Conservation (phyloP, 2,329 filamentous ascomycete genomes). For the Myriangium duriaei region DNA sequence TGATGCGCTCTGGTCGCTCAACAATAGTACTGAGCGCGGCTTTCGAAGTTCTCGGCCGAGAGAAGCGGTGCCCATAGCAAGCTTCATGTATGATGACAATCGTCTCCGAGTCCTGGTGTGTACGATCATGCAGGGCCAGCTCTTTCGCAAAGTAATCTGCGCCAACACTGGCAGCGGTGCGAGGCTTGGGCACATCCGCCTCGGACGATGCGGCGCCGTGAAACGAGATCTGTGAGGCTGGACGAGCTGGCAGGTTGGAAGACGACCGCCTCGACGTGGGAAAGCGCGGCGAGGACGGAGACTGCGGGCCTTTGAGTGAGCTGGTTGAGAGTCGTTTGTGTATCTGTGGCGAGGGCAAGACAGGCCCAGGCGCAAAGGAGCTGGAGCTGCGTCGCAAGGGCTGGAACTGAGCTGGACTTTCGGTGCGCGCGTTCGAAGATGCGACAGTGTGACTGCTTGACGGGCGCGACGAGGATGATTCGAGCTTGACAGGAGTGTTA, state of each 20-base stretch:
- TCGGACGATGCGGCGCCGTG: constrained; percentile 1
- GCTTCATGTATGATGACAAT: constrained; percentile 83
- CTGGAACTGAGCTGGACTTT: constrained; percentile 1
- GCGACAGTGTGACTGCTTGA: constrained; percentile 3
- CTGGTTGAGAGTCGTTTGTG: constrained; percentile 2
- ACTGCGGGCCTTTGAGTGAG: constrained; percentile 4
- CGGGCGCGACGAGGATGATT: constrained; percentile 1
- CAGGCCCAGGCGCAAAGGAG: constrained; percentile 1
- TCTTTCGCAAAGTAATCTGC: constrained; percentile 56
- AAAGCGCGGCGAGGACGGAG: constrained; percentile 3
- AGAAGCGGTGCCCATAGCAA: constrained; percentile 88
- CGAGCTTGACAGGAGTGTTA: constrained; percentile 2
- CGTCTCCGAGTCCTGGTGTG: constrained; percentile 34
- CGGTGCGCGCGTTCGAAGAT: background rate
- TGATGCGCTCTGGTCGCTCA: constrained; percentile 82
- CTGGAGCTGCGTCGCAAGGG: constrained; percentile 3
- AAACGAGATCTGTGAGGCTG: constrained; percentile 5
- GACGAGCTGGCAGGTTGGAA: constrained; percentile 2
- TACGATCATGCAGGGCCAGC: constrained; percentile 47
- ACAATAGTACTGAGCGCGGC: constrained; percentile 67
- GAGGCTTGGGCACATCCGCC: constrained; percentile 1
- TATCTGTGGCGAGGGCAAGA: constrained; percentile 3
- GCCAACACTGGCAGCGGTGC: constrained; percentile 14
- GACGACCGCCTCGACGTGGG: constrained; percentile 2
- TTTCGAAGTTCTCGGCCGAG: constrained; percentile 66